A percentile compares a stretch with the other conserved stretches of the same genome.
phyloP scores from a whole-genome alignment of 768 basidiomycete genomes.

The Cyathus striatus region DNA sequence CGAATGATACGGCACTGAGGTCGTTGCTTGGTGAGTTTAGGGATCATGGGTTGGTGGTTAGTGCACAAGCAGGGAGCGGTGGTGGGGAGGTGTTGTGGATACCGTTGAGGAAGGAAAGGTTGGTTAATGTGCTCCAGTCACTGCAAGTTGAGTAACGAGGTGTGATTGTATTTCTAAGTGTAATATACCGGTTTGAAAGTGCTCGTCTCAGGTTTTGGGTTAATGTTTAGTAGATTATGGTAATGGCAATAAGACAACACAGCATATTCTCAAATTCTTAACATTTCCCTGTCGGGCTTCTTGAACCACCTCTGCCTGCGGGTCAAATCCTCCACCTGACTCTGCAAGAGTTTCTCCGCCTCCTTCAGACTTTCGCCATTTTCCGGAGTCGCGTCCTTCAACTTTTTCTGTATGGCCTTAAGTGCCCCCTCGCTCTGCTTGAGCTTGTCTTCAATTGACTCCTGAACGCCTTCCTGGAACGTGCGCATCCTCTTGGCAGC shows the following conservation, averaged over 20 bases:
- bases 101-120: constrained; percentile 73
- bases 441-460: no score
- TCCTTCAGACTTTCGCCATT: not conserved
- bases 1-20: constrained; percentile 79
- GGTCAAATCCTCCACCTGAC: not conserved
- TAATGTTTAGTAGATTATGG: no score
- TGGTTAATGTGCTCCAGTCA: constrained; percentile 40
- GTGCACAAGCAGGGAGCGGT: constrained; percentile 34
- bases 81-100: constrained; percentile 79
- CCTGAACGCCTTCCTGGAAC: not conserved
- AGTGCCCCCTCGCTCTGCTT: no score
- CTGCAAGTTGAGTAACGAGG: constrained; percentile 5
- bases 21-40: constrained; percentile 84
- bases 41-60: constrained; percentile 83
- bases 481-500: constrained; percentile 33
- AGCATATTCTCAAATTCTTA: not conserved
- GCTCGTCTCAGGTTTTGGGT: no score
- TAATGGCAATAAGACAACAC: no score
- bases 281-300: not conserved
- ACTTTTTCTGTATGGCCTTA: not conserved
- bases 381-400: not conserved
- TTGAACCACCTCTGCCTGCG: not conserved
- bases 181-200: no score
- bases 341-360: not conserved
- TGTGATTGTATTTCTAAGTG: not conserved